These are phyloP conservation scores for Arthroderma sp. DNA, from an alignment of 2,329 filamentous ascomycete genomes.

Conservation along the genomic window DNA sequence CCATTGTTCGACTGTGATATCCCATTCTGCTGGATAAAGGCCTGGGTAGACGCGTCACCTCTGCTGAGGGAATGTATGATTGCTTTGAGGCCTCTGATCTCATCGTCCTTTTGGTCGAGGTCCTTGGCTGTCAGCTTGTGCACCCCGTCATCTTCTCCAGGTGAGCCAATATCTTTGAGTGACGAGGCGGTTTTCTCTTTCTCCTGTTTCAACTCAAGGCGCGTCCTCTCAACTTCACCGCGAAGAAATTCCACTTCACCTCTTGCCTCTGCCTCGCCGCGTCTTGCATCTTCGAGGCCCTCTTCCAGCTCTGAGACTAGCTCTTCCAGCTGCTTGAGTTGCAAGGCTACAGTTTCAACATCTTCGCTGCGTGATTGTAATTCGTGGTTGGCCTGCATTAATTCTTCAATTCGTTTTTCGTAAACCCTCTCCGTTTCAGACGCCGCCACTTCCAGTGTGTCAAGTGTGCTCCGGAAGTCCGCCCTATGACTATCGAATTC, in stretches of 20 bases:
- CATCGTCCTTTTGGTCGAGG: constrained; percentile 86
- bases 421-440: constrained; percentile 91
- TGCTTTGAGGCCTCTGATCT: constrained; percentile 90
- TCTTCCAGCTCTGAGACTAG: constrained; percentile 94
- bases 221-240: constrained; percentile 84
- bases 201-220: constrained; percentile 76
- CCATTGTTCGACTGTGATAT: constrained; percentile 6
- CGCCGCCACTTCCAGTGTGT: constrained; percentile 88
- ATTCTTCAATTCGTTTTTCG: constrained; percentile 45
- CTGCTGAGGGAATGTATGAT: constrained; percentile 93
- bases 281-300: constrained; percentile 82
- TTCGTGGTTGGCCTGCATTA: constrained; percentile 72
- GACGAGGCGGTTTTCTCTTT: constrained; percentile 63
- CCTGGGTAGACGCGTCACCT: constrained; percentile 25
- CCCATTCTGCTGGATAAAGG: constrained; percentile 19
- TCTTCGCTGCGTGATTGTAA: constrained; percentile 73
- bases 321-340: constrained; percentile 91
- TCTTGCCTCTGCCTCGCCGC: constrained; percentile 87
- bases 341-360: constrained; percentile 77
- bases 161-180: constrained; percentile 38
- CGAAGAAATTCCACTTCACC: constrained; percentile 92
- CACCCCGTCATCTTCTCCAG: constrained; percentile 8
- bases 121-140: constrained; percentile 48
- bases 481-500: constrained; percentile 93
- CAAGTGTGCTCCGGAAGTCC: constrained; percentile 92